These are phyloP conservation scores for Begonia loranthoides DNA, from an alignment of 306 rosid species.

Conservation along the genomic window DNA sequence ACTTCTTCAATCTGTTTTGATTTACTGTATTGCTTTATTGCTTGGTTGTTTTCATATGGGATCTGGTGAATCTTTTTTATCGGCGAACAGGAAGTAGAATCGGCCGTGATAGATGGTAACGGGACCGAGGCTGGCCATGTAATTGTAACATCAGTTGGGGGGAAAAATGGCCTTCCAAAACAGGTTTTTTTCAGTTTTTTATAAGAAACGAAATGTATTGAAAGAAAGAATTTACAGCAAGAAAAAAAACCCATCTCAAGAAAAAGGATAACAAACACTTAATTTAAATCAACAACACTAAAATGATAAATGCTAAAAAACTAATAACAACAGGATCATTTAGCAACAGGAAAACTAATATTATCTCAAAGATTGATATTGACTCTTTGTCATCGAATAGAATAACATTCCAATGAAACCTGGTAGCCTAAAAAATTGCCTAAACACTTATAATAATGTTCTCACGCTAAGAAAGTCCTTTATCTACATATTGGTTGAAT, in stretches of 20 bases:
- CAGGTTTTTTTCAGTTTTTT: conserved; percentile 40
- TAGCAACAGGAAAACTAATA: no score
- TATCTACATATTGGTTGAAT: background rate
- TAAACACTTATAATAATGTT: no score
- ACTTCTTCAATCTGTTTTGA: background rate
- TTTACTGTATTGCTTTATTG: background rate
- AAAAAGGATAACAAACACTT: no score
- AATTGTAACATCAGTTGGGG: conserved; percentile 82
- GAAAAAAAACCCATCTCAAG: no score
- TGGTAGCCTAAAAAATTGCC: background rate
- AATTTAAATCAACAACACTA: no score
- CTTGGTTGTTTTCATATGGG: background rate
- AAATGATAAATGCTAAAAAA: no score
- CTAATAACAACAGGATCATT: no score
- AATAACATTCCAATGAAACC: no score
- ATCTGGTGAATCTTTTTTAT: conserved; percentile 9
- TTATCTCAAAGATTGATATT: no score
- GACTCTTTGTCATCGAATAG: no score
- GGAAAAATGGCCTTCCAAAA: conserved; percentile 76
- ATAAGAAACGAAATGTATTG: background rate
- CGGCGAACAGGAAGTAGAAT: conserved; percentile 59
- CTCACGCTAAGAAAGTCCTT: background rate
- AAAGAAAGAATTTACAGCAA: no score
- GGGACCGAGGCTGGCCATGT: conserved; percentile 84
- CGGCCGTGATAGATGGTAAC: conserved; percentile 65